phyloP scores from a whole-genome alignment of 1,139 yeast species.

The Waltiozyma sp. region DNA sequence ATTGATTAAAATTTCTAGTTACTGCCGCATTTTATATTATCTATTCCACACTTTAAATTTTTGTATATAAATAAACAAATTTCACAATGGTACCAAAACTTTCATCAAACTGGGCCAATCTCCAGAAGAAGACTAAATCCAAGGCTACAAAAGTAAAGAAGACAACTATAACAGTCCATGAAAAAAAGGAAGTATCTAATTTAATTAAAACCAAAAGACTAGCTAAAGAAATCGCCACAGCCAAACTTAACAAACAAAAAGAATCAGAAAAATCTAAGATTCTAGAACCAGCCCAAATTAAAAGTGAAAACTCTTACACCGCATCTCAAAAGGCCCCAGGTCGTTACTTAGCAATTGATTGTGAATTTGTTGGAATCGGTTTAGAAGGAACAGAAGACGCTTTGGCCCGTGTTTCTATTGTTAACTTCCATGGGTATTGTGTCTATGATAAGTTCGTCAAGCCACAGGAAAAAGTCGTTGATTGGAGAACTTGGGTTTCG shows the following conservation, averaged over 20 bases:
- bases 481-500: conserved; percentile 93
- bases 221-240: conserved; percentile 5
- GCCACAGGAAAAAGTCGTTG: conserved; percentile 69
- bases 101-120: conserved; percentile 9
- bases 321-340: conserved; percentile 30
- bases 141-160: conserved; percentile 2
- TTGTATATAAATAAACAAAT: too few relatives aligned
- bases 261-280: conserved; percentile 8
- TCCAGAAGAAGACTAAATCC: conserved; percentile 7
- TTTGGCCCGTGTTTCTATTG: conserved; percentile 79
- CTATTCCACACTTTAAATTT: too few relatives aligned
- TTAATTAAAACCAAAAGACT: conserved; percentile 9
- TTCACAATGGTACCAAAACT: neutral
- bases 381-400: conserved; percentile 58
- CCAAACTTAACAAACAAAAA: conserved; percentile 13
- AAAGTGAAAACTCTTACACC: conserved; percentile 6
- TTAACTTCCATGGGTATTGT: conserved; percentile 67
- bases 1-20: too few relatives aligned
- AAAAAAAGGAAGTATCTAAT: conserved; percentile 3
- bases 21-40: too few relatives aligned
- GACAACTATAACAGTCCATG: conserved; percentile 1
- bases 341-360: conserved; percentile 72
- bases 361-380: conserved; percentile 93
- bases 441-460: conserved; percentile 64
- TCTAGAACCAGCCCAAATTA: conserved; percentile 11